Conservation (phyloP, 2,329 filamentous ascomycete genomes). For the Trichoderma atroviride region DNA sequence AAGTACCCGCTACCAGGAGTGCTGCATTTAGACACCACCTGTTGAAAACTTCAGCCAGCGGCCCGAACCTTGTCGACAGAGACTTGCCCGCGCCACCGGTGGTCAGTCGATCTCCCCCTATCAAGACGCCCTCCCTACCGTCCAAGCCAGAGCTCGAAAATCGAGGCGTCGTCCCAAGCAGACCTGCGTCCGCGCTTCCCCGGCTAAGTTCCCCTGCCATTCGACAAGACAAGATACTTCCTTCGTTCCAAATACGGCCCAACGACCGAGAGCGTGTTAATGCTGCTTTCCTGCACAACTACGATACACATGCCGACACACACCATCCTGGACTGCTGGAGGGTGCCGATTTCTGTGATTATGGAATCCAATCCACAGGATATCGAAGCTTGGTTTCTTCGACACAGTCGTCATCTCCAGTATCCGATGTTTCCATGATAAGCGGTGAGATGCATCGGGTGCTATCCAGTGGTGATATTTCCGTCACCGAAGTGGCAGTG, state of each 20-base stretch:
- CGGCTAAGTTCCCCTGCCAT: background rate
- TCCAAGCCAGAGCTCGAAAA: conserved; percentile 25
- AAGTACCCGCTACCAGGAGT: conserved; percentile 22
- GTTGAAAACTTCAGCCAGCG: conserved; percentile 33
- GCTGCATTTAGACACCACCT: conserved; percentile 31
- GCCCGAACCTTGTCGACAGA: conserved; percentile 30
- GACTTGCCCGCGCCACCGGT: conserved; percentile 31
- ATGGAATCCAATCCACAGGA: conserved; percentile 23
- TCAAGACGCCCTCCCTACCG: background rate
- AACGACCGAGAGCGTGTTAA: conserved; percentile 9
- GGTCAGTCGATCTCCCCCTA: conserved; percentile 26
- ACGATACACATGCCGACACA: conserved; percentile 1
- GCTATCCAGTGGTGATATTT: conserved; percentile 27
- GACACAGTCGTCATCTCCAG: conserved; percentile 28
- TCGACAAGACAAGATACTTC: background rate
- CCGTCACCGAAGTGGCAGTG: conserved; percentile 27
- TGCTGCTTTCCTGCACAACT: background rate
- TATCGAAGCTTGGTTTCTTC: conserved; percentile 18
- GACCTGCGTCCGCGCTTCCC: background rate
- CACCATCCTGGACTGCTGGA: conserved; percentile 31
- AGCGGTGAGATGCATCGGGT: conserved; percentile 30
- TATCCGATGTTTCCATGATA: conserved; percentile 27
- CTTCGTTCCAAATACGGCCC: conserved; percentile 1
- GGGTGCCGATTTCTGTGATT: conserved; percentile 31
- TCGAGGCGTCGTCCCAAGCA: conserved; percentile 1